Percentiles rank a stretch among this genome's conserved stretches.
Conservation (phyloP, 1,284 basidiomycete species). For the Trametes hirsuta region DNA sequence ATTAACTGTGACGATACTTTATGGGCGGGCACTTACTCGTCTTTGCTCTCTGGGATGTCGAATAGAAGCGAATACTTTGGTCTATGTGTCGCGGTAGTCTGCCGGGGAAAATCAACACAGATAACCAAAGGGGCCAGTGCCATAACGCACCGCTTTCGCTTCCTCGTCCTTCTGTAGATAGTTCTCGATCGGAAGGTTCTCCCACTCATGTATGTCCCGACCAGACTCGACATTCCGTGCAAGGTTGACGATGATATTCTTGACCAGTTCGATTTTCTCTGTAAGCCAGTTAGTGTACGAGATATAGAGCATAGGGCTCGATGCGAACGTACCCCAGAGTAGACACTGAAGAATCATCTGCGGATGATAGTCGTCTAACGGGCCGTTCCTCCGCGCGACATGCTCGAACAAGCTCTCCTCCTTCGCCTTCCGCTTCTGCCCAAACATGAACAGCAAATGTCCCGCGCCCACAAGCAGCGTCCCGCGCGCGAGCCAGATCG, state of each 20-base stretch:
- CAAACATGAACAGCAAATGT: slow-evolving; percentile 78
- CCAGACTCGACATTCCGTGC: slow-evolving; percentile 42
- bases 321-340: slow-evolving; percentile 72
- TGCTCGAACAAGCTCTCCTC: slow-evolving; percentile 70
- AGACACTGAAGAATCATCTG: slow-evolving; percentile 91
- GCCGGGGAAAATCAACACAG: slow-evolving; percentile 1
- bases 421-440: slow-evolving; percentile 41
- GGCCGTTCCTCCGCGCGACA: slow-evolving; percentile 82
- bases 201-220: slow-evolving; percentile 43
- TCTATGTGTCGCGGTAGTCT: slow-evolving; percentile 30
- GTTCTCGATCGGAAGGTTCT: slow-evolving; percentile 55
- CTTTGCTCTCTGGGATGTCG: slow-evolving; percentile 36
- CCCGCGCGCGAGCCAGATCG: slow-evolving; percentile 85
- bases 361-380: slow-evolving; percentile 87
- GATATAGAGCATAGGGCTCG: background rate
- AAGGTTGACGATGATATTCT: slow-evolving; percentile 76
- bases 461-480: slow-evolving; percentile 77
- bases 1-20: background rate
- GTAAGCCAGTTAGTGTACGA: background rate
- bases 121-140: slow-evolving; percentile 8
- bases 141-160: slow-evolving; percentile 27
- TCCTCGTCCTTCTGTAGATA: slow-evolving; percentile 48
- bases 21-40: slow-evolving; percentile 43
- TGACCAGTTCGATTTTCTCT: slow-evolving; percentile 86
- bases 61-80: slow-evolving; percentile 52